phyloP scores from a whole-genome alignment of 768 basidiomycete species.

The Leccinum uliginosum region DNA sequence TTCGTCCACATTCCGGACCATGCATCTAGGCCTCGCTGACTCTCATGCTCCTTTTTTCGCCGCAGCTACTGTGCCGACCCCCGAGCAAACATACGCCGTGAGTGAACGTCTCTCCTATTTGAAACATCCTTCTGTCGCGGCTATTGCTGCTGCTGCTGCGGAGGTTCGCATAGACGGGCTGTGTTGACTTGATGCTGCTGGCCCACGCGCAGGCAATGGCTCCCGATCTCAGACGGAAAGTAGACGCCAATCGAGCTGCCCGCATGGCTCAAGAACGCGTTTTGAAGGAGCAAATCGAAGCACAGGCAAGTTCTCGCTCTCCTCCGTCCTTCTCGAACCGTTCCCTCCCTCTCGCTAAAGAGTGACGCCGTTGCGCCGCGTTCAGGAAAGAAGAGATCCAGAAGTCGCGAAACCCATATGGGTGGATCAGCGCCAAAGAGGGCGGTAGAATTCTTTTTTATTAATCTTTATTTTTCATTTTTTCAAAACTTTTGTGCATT shows the following conservation, averaged over 20 bases:
- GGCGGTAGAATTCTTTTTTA: slow-evolving; percentile 2
- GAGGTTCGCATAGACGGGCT: neutral
- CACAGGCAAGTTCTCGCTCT: slow-evolving; percentile 43
- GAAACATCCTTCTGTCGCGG: neutral
- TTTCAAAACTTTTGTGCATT: neutral
- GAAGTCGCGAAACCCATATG: slow-evolving; percentile 32
- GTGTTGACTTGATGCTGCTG: neutral
- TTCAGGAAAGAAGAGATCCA: slow-evolving; percentile 23
- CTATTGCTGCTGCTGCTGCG: neutral
- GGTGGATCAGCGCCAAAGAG: slow-evolving; percentile 25
- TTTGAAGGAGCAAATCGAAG: slow-evolving; percentile 46
- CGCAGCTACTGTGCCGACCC: slow-evolving; percentile 33
- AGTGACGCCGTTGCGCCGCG: slow-evolving; percentile 3
- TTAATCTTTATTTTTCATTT: neutral
- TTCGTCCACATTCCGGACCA: slow-evolving; percentile 24
- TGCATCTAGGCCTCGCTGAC: slow-evolving; percentile 1
- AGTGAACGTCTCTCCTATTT: slow-evolving; percentile 10
- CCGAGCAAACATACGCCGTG: slow-evolving; percentile 34
- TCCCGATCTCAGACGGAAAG: slow-evolving; percentile 59
- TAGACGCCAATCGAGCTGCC: slow-evolving; percentile 53
- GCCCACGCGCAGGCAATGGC: slow-evolving; percentile 46
- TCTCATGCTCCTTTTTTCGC: slow-evolving; percentile 4
- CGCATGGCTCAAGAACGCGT: slow-evolving; percentile 52
- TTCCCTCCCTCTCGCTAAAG: slow-evolving; percentile 1
- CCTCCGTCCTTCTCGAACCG: slow-evolving; percentile 1